These are phyloP conservation scores for Entophlyctis luteolus DNA, from an alignment of 192 early-diverging fungal species.

Conservation along the genomic window DNA sequence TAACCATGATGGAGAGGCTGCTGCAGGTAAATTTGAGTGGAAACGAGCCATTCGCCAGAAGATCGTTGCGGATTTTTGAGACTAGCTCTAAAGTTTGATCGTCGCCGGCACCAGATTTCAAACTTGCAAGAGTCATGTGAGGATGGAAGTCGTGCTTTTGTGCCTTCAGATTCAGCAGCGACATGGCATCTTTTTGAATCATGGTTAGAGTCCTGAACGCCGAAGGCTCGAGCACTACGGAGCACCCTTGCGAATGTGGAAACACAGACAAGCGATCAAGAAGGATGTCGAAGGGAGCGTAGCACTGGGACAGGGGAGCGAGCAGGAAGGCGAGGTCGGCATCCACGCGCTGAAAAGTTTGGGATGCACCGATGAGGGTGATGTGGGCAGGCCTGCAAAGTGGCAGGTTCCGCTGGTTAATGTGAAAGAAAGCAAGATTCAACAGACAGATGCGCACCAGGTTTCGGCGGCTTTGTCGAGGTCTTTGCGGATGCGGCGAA, in stretches of 20 bases:
- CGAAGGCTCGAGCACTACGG: conserved; percentile 11
- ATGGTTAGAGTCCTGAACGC: background rate
- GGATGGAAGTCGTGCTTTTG: background rate
- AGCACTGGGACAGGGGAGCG: background rate
- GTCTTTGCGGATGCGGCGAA: background rate
- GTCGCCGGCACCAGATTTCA: background rate
- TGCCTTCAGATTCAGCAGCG: background rate
- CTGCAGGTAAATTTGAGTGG: background rate
- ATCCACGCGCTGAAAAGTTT: background rate
- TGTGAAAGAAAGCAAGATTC: background rate
- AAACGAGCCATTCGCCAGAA: background rate
- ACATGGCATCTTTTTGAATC: background rate
- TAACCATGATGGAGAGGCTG: conserved; percentile 9
- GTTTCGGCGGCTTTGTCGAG: background rate
- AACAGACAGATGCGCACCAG: background rate
- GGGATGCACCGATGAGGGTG: background rate
- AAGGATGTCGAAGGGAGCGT: background rate
- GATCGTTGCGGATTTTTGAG: background rate
- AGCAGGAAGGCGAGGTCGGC: background rate
- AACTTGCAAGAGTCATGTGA: conserved; percentile 18
- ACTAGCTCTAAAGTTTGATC: background rate
- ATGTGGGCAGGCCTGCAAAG: conserved; percentile 16
- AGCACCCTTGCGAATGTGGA: background rate
- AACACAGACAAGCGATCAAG: conserved; percentile 13
- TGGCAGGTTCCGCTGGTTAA: background rate